Evolutionary conservation across 2,329 filamentous ascomycete genomes (phyloP), one percentile per base, ranked within the genome.

Genomic region (Penicillium sp.): DNA sequence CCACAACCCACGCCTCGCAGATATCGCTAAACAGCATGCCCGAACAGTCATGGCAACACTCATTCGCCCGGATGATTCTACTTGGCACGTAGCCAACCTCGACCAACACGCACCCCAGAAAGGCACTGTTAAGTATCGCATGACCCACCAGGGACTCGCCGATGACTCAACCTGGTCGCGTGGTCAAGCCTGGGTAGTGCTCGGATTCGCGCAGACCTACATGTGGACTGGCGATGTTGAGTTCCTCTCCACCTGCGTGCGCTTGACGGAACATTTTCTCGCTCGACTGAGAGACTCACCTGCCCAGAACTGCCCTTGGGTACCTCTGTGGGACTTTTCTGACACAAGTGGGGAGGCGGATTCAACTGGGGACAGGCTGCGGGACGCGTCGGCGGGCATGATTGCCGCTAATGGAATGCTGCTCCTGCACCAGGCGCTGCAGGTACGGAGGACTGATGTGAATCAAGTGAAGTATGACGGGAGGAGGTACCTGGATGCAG

Each of bases 351-450:
- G 35, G n/a, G 19, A 54, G 16, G 35, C 8, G 16, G 77, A 79
- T 53, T 72, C 73, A 0, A 76, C 73, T 1, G 77, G 35, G 1
- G 35, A 39, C 35, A 39, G 35, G 35, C 7, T 39, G n/a, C 35
- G 35, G 8, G 35, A 39, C 35, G 35, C 7, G 8, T 39, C 76
- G 0, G 77, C 72, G 0, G 68, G 76, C 5, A 73, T 78, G 35
- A 19, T 19, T 27, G 73, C 76, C 1, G 76, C 75, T 0, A 78
- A 79, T 48, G 77, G 76, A 0, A 51, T 79, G 3, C 49, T 79
- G 6, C 60, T 77, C 9, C 70, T 78, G 7, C 70, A 73, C 19
- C 73, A 77, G 55, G 39, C 37, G 5, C 48, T 67, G 22, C 35
- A 19, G 35, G 52, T 16, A 50, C 50, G 2, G 39, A 58, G 13